Conservation (phyloP, 2,329 filamentous ascomycete genomes). For the Periconia sp. region DNA sequence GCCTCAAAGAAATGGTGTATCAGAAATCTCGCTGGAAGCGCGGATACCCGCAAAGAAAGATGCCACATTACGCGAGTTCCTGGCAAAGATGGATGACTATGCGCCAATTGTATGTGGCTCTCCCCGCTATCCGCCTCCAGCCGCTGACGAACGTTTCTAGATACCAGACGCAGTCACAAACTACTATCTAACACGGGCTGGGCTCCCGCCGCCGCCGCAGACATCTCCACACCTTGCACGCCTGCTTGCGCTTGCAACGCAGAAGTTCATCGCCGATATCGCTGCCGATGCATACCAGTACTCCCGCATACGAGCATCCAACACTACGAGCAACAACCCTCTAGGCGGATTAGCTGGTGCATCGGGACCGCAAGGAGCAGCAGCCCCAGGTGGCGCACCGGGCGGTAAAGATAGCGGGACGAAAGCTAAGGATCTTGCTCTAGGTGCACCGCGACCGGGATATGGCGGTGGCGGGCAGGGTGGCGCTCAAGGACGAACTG, state of each 20-base stretch:
- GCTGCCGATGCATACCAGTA: conserved; percentile 98
- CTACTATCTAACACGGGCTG: conserved; percentile 96
- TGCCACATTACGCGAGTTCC: conserved; percentile 86
- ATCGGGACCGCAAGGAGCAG: conserved; percentile 69
- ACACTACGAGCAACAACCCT: conserved; percentile 87
- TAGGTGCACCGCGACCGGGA: conserved; percentile 58
- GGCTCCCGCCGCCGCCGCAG: conserved; percentile 88
- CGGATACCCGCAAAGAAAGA: conserved; percentile 85
- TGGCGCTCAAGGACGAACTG: conserved; percentile 86
- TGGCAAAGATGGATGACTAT: conserved; percentile 97
- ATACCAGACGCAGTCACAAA: conserved; percentile 97
- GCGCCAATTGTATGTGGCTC: conserved; percentile 80
- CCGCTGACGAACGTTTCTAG: conserved; percentile 55
- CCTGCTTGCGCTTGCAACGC: conserved; percentile 93
- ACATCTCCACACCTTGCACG: conserved; percentile 90
- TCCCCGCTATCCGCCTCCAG: conserved; percentile 3
- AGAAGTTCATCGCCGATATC: conserved; percentile 98
- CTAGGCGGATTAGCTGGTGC: conserved; percentile 77
- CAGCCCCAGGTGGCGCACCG: conserved; percentile 61
- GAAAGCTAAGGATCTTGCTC: conserved; percentile 55
- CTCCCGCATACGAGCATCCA: conserved; percentile 91
- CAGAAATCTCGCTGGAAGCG: conserved; percentile 60
- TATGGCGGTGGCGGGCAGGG: conserved; percentile 84
- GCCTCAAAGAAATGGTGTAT: conserved; percentile 40
- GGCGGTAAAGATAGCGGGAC: conserved; percentile 50